These are phyloP conservation scores for Citrullus amarus DNA, from an alignment of 306 rosid genomes.

Conservation along the genomic window DNA sequence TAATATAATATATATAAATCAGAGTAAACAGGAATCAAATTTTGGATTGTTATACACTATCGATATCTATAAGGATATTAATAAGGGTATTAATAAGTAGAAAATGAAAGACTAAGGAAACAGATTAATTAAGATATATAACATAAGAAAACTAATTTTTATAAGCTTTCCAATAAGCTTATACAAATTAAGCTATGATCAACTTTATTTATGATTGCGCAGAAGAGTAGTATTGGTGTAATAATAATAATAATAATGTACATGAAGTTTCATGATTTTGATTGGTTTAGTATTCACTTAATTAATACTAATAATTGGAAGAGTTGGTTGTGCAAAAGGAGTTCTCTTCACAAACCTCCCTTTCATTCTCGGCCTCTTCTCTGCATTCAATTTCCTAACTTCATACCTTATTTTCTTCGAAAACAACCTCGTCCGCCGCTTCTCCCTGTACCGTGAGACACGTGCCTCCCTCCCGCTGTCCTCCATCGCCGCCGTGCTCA, in stretches of 20 bases:
- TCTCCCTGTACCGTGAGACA: slow-evolving; percentile 80
- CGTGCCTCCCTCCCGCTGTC: slow-evolving; percentile 83
- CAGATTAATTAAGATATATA: not conserved
- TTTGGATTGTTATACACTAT: not conserved
- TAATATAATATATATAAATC: too few relatives aligned
- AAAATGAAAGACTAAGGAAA: too few relatives aligned
- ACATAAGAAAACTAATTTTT: not conserved
- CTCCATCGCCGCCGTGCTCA: slow-evolving; percentile 19
- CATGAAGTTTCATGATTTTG: not conserved
- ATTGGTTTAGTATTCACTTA: not conserved
- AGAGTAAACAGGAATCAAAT: not conserved
- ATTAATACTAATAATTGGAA: not conserved
- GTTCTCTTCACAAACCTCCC: slow-evolving; percentile 86
- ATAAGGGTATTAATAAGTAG: too few relatives aligned
- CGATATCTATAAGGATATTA: too few relatives aligned
- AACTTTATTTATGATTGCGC: too few relatives aligned
- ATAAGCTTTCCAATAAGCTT: not conserved
- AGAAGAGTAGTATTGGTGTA: too few relatives aligned
- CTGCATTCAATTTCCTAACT: slow-evolving; percentile 89
- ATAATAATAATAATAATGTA: not conserved
- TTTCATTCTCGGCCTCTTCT: slow-evolving; percentile 96
- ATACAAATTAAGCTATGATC: not conserved
- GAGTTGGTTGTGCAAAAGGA: slow-evolving; percentile 31
- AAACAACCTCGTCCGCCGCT: slow-evolving; percentile 71
- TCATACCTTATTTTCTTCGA: slow-evolving; percentile 95